A percentile compares a stretch with the other conserved stretches of the same genome.
phyloP scores from a whole-genome alignment of 139 green algal species.

The Tetradesmus obliquus region DNA sequence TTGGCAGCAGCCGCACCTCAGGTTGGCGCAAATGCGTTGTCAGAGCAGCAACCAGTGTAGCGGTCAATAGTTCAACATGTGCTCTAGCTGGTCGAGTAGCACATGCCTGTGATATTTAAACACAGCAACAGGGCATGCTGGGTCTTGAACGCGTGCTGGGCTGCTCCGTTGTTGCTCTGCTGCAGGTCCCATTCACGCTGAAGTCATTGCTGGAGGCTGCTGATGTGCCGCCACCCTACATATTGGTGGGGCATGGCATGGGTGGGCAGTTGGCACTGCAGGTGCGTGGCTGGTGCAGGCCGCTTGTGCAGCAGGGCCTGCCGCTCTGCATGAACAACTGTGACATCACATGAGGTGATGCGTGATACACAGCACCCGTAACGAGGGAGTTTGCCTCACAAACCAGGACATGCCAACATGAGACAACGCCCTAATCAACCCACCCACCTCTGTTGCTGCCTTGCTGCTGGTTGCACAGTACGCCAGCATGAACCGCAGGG shows the following conservation, averaged over 20 bases:
- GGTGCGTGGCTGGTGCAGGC: background rate
- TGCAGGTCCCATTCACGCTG: conserved; percentile 14
- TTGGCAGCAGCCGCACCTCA: background rate
- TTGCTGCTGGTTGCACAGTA: background rate
- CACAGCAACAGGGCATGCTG: no score
- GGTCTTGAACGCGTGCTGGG: background rate
- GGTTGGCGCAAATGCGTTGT: background rate
- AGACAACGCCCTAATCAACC: background rate
- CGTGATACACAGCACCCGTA: no score
- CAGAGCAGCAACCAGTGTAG: background rate
- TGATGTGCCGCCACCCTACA: background rate
- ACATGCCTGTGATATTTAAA: no score
- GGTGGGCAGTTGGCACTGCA: background rate
- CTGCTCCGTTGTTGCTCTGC: background rate
- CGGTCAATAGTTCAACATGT: no score
- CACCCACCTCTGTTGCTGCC: background rate
- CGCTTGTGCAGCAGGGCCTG: background rate
- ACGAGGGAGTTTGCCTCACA: no score
- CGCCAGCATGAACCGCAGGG: background rate
- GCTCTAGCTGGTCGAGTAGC: no score
- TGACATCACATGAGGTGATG: no score
- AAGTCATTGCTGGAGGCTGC: background rate
- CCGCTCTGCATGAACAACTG: no score
- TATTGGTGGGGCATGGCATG: conserved; percentile 11
- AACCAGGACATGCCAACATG: background rate